Evolutionary conservation across 2,329 filamentous ascomycete genomes (phyloP).

Genomic region (Tolypocladium inflatum): DNA sequence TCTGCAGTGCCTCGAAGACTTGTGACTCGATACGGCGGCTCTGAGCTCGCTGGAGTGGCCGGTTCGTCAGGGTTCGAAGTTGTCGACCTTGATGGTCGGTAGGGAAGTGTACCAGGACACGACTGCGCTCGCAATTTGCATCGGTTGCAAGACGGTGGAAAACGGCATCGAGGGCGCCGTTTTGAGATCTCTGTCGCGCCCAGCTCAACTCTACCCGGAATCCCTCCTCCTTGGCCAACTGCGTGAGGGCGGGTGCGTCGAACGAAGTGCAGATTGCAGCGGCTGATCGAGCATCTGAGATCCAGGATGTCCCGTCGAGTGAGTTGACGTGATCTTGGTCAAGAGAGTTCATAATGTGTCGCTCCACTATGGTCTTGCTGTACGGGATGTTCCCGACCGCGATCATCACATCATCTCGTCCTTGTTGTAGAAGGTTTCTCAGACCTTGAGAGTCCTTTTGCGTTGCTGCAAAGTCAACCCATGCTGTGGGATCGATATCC

Average conservation of each 20-base stretch:
- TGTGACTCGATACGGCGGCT: no score
- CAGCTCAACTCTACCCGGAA: conserved; percentile 36
- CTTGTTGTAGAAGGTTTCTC: no score
- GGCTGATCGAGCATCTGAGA: no score
- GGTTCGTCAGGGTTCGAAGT: conserved; percentile 4
- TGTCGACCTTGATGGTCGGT: conserved; percentile 6
- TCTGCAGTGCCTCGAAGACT: no score
- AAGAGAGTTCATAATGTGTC: no score
- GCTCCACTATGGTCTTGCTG: conserved; percentile 3
- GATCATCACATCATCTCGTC: no score
- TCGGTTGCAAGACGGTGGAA: conserved; percentile 18
- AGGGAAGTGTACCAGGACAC: conserved; percentile 12
- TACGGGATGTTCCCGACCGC: background rate
- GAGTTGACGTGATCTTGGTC: no score
- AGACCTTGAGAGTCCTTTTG: no score
- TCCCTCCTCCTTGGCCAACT: conserved; percentile 15
- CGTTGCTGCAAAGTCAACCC: background rate
- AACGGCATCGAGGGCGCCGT: conserved; percentile 15
- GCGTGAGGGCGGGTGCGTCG: no score
- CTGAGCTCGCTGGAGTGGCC: conserved; percentile 4
- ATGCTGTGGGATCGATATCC: background rate
- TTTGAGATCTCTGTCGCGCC: conserved; percentile 25
- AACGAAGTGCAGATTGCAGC: no score
- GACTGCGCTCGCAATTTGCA: conserved; percentile 10
- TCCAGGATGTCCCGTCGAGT: no score